phyloP scores from a whole-genome alignment of 2,329 filamentous ascomycete species.

The Furcasterigmium furcatum region DNA sequence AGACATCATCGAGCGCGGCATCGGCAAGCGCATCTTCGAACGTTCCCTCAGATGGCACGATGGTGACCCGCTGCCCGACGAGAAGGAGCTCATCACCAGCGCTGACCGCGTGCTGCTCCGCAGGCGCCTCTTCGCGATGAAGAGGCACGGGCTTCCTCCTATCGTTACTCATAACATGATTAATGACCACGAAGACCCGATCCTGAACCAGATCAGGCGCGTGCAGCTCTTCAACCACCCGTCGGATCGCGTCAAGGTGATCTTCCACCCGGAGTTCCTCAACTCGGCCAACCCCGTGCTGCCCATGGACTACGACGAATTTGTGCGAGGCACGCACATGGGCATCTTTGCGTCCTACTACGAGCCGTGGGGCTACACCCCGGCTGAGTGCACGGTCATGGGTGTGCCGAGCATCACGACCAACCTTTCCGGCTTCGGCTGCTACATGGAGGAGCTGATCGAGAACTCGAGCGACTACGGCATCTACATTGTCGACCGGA shows the following conservation, averaged over 20 bases:
- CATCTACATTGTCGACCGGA: constrained; percentile 97
- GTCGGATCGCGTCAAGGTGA: constrained; percentile 89
- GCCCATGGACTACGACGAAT: constrained; percentile 96
- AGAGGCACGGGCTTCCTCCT: constrained; percentile 82
- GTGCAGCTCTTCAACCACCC: constrained; percentile 98
- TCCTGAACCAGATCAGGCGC: constrained; percentile 91
- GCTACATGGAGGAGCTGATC: constrained; percentile 99
- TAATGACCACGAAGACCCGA: constrained; percentile 89
- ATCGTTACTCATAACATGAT: constrained; percentile 99
- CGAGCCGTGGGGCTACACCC: constrained; percentile 98
- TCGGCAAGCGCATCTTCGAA: constrained; percentile 92
- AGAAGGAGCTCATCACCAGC: constrained; percentile 90
- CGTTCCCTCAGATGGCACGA: constrained; percentile 94
- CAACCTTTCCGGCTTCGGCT: constrained; percentile 95
- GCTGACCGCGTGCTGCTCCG: constrained; percentile 92
- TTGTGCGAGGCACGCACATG: constrained; percentile 93
- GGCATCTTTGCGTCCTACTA: constrained; percentile 98
- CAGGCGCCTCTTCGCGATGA: constrained; percentile 93
- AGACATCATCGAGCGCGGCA: constrained; percentile 86
- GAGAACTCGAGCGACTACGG: constrained; percentile 98
- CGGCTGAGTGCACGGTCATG: constrained; percentile 98
- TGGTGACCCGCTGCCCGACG: constrained; percentile 87
- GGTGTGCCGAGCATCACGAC: constrained; percentile 97
- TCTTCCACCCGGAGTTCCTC: constrained; percentile 98
- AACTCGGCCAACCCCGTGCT: constrained; percentile 94